Conservation (phyloP, 2,329 filamentous ascomycete species). For the Fusarium hainanense region DNA sequence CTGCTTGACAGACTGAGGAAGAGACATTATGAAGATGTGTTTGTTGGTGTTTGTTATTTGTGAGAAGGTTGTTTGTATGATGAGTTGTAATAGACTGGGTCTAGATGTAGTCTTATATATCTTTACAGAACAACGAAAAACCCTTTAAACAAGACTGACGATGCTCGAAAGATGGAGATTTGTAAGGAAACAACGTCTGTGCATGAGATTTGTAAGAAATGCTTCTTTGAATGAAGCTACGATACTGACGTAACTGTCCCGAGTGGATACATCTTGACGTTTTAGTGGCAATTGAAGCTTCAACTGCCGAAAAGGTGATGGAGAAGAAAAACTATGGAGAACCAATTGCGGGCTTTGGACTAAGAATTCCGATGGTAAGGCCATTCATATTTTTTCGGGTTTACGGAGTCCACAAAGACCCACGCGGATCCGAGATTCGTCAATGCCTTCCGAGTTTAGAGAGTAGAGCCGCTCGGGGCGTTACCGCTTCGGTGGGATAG, state of each 20-base stretch:
- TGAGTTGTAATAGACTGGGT: not conserved
- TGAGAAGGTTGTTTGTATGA: not conserved
- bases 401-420: not conserved
- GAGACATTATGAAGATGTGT: constrained; percentile 37
- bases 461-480: constrained; percentile 3
- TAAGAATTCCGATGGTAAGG: constrained; percentile 31
- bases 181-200: constrained; percentile 22
- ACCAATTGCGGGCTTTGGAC: constrained; percentile 26
- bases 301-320: constrained; percentile 13
- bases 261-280: constrained; percentile 28
- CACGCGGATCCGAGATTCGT: constrained; percentile 30
- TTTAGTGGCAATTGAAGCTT: constrained; percentile 9
- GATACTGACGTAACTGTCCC: constrained; percentile 29
- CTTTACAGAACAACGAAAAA: not conserved
- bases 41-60: not conserved
- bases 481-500: not conserved
- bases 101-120: constrained; percentile 18
- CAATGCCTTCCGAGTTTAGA: constrained; percentile 12
- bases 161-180: constrained; percentile 22
- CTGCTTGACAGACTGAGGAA: constrained; percentile 60
- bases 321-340: not conserved
- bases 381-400: constrained; percentile 7
- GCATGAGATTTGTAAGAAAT: constrained; percentile 37
- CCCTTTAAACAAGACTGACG: not conserved
- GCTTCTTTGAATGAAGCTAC: not conserved